Evolutionary conservation across 805 yeast genomes (phyloP).

Genomic region (Saccharomycopsis sp.): DNA sequence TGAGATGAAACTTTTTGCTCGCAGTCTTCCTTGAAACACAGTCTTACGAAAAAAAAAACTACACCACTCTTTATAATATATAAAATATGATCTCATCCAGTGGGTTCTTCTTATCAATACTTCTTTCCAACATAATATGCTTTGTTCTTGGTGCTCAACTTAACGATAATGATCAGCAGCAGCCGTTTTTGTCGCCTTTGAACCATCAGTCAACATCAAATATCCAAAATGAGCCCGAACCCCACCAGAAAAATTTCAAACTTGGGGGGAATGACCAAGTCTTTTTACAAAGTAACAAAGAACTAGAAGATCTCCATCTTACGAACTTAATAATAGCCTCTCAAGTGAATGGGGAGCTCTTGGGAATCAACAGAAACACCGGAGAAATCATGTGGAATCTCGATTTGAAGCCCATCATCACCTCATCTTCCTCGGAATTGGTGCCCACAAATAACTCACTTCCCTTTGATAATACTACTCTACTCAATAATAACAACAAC

Average conservation of each 20-base stretch:
- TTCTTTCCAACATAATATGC: no score
- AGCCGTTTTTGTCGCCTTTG: no score
- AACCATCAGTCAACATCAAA: no score
- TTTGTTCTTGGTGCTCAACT: no score
- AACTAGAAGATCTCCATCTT: conserved; percentile 13
- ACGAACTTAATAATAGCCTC: conserved; percentile 18
- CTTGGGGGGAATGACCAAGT: conserved; percentile 9
- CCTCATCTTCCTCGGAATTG: conserved; percentile 2
- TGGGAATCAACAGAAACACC: conserved; percentile 18
- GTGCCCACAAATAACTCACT: not conserved
- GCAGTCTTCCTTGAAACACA: no score
- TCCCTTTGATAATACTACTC: conserved; percentile 4
- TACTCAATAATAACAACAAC: conserved; percentile 9
- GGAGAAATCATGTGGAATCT: conserved; percentile 19
- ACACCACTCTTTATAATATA: no score
- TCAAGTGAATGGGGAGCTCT: conserved; percentile 19
- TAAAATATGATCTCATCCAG: no score
- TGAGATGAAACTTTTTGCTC: no score
- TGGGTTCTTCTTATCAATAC: no score
- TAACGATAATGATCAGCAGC: no score
- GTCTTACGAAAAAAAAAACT: no score
- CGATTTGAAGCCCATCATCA: conserved; percentile 16
- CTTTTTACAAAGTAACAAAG: conserved; percentile 13
- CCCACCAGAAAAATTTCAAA: conserved; percentile 6
- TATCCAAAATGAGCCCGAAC: no score